Conservation (phyloP, 2,329 filamentous ascomycete species). For the Ceratocystis lukuohia region DNA sequence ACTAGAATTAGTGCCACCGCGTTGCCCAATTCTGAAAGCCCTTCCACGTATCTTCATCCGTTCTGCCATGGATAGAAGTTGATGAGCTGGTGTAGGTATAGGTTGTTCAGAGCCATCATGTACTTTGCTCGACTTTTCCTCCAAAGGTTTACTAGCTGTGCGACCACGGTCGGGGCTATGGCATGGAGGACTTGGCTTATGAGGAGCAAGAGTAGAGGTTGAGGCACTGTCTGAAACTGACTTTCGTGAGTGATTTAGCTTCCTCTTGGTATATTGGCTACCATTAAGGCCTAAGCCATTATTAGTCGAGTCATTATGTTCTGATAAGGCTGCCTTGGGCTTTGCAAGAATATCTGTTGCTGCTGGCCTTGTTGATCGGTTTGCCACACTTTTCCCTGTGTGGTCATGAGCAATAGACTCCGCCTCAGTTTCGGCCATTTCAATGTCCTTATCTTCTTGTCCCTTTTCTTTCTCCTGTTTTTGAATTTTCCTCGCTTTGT, state of each 20-base stretch:
- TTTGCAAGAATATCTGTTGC: background rate
- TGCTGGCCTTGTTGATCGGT: background rate
- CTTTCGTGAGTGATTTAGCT: background rate
- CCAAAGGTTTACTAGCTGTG: background rate
- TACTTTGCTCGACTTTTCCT: constrained; percentile 21
- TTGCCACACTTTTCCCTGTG: background rate
- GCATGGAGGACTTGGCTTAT: background rate
- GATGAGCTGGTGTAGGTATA: constrained; percentile 16
- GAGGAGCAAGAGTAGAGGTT: background rate
- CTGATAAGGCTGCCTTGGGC: background rate
- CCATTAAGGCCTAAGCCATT: background rate
- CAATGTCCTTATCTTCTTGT: constrained; percentile 9
- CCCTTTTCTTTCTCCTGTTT: constrained; percentile 19
- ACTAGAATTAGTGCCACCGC: background rate
- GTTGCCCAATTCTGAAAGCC: constrained; percentile 37
- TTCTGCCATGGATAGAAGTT: constrained; percentile 43
- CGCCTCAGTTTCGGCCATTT: background rate
- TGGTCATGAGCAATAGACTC: background rate
- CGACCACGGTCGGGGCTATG: background rate
- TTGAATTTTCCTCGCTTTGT: background rate
- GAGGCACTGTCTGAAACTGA: background rate
- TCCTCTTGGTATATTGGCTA: background rate
- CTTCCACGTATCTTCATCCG: constrained; percentile 42
- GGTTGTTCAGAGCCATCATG: background rate
- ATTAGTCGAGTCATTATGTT: background rate